Percentiles rank a stretch among this genome's conserved stretches.
Conservation (phyloP, 228 moss, liverwort and hornwort species). For the Sphagnum magellanicum region DNA sequence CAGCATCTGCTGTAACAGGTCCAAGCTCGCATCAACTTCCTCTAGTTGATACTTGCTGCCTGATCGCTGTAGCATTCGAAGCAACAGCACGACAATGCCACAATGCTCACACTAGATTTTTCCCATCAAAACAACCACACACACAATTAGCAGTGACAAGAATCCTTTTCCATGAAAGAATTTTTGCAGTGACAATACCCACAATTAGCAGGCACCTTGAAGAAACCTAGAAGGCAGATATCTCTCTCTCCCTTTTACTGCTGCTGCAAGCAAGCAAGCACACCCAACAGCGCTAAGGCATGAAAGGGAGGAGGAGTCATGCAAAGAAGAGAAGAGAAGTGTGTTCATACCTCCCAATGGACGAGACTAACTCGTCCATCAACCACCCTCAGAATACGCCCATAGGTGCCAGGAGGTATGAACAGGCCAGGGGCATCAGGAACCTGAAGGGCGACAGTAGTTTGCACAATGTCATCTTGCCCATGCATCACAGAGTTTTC, state of each 20-base stretch:
- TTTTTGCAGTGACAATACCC: no score
- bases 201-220: no score
- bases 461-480: conserved; percentile 63
- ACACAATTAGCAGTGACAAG: neutral
- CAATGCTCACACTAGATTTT: conserved; percentile 78
- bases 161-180: neutral
- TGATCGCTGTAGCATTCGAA: conserved; percentile 85
- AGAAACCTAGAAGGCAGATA: no score
- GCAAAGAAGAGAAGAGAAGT: neutral
- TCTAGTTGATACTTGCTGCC: conserved; percentile 55
- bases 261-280: no score
- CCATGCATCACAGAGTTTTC: conserved; percentile 51
- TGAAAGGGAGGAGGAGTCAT: neutral
- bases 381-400: conserved; percentile 60
- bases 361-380: conserved; percentile 81
- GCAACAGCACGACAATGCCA: conserved; percentile 78
- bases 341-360: conserved; percentile 65
- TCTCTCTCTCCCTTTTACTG: no score
- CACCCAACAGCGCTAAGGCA: no score
- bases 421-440: conserved; percentile 94
- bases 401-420: conserved; percentile 79
- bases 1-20: conserved; percentile 80
- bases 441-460: conserved; percentile 73
- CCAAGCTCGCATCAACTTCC: conserved; percentile 75
- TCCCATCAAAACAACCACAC: conserved; percentile 10